phyloP scores from a whole-genome alignment of 306 rosid species.

The Vigna hirtella region DNA sequence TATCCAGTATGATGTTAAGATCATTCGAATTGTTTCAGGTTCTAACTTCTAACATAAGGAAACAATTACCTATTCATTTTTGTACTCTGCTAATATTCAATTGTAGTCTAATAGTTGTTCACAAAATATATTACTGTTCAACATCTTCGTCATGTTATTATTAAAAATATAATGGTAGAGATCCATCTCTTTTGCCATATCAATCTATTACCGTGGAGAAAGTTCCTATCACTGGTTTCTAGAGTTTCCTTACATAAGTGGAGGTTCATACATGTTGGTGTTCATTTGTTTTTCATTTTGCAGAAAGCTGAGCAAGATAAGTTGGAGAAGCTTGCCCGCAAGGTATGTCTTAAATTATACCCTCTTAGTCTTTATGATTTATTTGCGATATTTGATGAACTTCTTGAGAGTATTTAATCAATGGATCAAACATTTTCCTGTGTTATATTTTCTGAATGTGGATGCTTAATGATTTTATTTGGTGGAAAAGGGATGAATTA shows the following conservation, averaged over 20 bases:
- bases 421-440: conserved; percentile 26
- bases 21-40: neutral
- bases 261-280: conserved; percentile 3
- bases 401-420: neutral
- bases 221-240: neutral
- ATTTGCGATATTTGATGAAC: neutral
- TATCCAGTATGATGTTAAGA: neutral
- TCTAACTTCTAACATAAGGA: conserved; percentile 1
- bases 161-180: conserved; percentile 4
- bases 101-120: neutral
- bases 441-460: conserved; percentile 22
- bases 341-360: conserved; percentile 54
- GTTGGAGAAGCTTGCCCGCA: conserved; percentile 86
- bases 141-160: conserved; percentile 14
- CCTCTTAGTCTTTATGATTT: neutral
- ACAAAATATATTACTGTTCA: conserved; percentile 19
- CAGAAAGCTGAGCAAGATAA: conserved; percentile 69
- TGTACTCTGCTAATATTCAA: neutral
- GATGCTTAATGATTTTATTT: conserved; percentile 19
- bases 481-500: neutral
- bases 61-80: conserved; percentile 8
- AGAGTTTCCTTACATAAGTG: neutral
- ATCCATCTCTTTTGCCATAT: conserved; percentile 12
- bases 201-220: conserved; percentile 1
- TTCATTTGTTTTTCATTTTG: conserved; percentile 44